Evolutionary conservation across 1,284 basidiomycete genomes (phyloP).

Genomic region (Mycosarcoma mackinlayi): DNA sequence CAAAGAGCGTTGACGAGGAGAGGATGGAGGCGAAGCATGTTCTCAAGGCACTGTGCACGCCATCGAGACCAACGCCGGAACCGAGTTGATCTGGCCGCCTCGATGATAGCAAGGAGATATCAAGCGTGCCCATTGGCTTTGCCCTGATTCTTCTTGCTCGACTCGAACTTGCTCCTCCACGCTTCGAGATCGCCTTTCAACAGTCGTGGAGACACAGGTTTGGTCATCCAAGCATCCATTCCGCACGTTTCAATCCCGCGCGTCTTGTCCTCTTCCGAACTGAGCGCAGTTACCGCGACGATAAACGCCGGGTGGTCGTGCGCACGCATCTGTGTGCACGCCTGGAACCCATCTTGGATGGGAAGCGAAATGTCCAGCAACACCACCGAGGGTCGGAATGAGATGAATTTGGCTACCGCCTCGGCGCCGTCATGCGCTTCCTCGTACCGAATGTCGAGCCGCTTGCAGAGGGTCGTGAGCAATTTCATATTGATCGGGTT

Average conservation of each 20-base stretch:
- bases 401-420: conserved; percentile 50
- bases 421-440: conserved; percentile 57
- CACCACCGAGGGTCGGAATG: conserved; percentile 50
- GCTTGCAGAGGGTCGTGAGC: conserved; percentile 49
- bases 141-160: background rate
- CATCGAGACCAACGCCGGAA: too few species aligned
- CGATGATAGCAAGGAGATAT: too few species aligned
- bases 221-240: conserved; percentile 60
- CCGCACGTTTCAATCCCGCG: conserved; percentile 51
- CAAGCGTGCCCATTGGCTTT: background rate
- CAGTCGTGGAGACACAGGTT: conserved; percentile 47
- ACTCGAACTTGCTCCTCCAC: conserved; percentile 23
- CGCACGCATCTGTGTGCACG: conserved; percentile 53
- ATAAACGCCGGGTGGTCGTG: conserved; percentile 41
- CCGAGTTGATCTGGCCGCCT: conserved; percentile 6
- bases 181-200: conserved; percentile 28
- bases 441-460: conserved; percentile 39
- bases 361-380: conserved; percentile 62
- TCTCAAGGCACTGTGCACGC: too few species aligned
- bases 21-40: too few species aligned
- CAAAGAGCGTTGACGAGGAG: too few species aligned
- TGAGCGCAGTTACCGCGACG: conserved; percentile 58
- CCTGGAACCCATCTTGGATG: conserved; percentile 56
- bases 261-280: conserved; percentile 50
- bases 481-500: conserved; percentile 61